Evolutionary conservation across 129 eudicot genomes (phyloP).

Genomic region (Pseudognaphalium luteoalbum): DNA sequence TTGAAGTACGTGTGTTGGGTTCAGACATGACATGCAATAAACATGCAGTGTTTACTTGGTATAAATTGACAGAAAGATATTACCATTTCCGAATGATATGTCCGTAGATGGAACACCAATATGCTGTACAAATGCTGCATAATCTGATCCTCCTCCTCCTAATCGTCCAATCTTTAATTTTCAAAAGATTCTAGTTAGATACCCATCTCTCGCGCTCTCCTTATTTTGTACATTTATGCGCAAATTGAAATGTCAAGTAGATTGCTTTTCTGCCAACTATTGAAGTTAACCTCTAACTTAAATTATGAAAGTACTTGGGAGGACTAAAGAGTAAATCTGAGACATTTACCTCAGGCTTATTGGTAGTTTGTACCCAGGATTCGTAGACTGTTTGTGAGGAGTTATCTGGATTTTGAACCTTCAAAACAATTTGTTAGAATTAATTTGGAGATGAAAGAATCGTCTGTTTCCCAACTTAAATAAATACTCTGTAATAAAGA

Average conservation of each 20-base stretch:
- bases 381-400: conserved; percentile 74
- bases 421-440: conserved; percentile 23
- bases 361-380: conserved; percentile 55
- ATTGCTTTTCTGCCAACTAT: neutral
- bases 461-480: neutral
- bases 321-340: conserved; percentile 1
- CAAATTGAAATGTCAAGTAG: neutral
- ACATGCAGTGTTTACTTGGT: neutral
- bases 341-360: conserved; percentile 46
- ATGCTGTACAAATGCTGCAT: conserved; percentile 80
- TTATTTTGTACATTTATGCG: neutral
- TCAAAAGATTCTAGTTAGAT: conserved; percentile 29
- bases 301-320: conserved; percentile 8
- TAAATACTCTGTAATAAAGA: neutral
- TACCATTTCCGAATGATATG: conserved; percentile 64
- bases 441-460: neutral
- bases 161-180: conserved; percentile 59
- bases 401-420: conserved; percentile 91
- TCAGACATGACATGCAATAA: neutral
- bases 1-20: neutral
- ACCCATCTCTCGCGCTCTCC: neutral
- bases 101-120: conserved; percentile 79
- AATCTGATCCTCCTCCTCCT: conserved; percentile 89
- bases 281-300: neutral
- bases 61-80: neutral